Evolutionary conservation across 2,329 filamentous ascomycete species (phyloP), one percentile per base, ranked within the genome.

Genomic region (Huntiella moniliformis): DNA sequence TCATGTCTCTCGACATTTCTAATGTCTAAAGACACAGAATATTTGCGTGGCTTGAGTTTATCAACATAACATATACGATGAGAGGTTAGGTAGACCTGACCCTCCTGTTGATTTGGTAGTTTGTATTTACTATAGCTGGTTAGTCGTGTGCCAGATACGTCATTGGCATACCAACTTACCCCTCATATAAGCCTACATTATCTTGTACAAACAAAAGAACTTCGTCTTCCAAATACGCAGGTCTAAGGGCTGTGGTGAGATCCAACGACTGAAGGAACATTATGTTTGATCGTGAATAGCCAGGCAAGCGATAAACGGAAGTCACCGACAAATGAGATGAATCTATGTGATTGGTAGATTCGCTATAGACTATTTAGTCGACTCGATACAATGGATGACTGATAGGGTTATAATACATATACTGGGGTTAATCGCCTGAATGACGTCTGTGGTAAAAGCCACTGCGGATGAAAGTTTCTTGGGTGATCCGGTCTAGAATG

Each of bases 201-300:
- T 96, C 87, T 67, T 96, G 88, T 49, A 98, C 88, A 65, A 94
- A 96, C 50, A 98, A 73, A 46, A 96, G 70, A 54, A 84, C 82
- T 72, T 98, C 91, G 69, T 95, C 91, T 57, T 85, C 82, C 54
- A 93, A 74, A 60, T 95, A 81, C 51, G 80, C 82, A 56, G 91
- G 91, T 70, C 91, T 82, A 59, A 95, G 74, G 59, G 91, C 91
- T 66, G 88, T 94, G 49, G 91, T 98, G 57, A 98, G 75, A 65
- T 98, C 88, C 61, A 96, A 74, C 56, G 82, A 77, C 71, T 92
- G 88, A 71, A 95, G 72, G 74, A 93, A 94, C 88, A 96, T 96
- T 71, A 28, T 28, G 22, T 10, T 10, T 28, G 22, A 28, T 28
- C 22, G 22, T 28, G 22, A 28, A 28, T 28, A 28, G 6, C 22